Evolutionary conservation across 805 yeast species (phyloP), one percentile per base, ranked within the genome.

Genomic region (Pichia deserticola): DNA sequence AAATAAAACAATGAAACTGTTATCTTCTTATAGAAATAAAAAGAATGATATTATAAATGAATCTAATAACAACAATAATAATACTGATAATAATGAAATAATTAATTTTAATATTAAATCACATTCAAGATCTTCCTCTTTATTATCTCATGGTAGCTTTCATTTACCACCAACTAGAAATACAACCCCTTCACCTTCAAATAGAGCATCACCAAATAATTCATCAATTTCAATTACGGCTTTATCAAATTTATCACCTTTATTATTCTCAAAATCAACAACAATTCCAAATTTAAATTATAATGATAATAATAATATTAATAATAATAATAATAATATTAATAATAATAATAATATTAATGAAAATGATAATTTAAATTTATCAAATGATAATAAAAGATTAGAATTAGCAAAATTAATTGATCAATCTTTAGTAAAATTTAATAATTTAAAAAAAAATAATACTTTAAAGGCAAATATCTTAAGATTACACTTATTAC

Each of bases 401-500:
- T 32, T 48, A 28, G 43, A 53, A 28, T 46, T 63, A 3, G 41
- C 56, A 56, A 75, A 74, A 53, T 61, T 63, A 45, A 60, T 78
- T 38, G 81, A 77, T 47, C 63, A 70, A 25, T 70, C 73, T 5
- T 62, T 75, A 46, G 57, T 60, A 39, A 77, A 75, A 56, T 78
- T 77, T 57, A 66, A 64, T 42, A 64, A 74, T 7, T 42, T 45
- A 40, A 64, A 64, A 47, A 66, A 69, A 44, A 65, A 65, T 47
- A 68, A 70, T 9, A 62, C 71, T 5, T 51, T 64, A n/a, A 72
- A 73, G 54, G 63, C 76, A 3, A 78, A 78, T 58, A 65, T 78
- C 12, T 60, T 78, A 33, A 62, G 83, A 37, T 69, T 78, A 3
- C 63, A 72, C 5, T 61, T 78, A 25, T 61, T 78, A 30, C 78